Evolutionary conservation across 2,329 filamentous ascomycete genomes (phyloP).

Genomic region (Trichoderma sp.): DNA sequence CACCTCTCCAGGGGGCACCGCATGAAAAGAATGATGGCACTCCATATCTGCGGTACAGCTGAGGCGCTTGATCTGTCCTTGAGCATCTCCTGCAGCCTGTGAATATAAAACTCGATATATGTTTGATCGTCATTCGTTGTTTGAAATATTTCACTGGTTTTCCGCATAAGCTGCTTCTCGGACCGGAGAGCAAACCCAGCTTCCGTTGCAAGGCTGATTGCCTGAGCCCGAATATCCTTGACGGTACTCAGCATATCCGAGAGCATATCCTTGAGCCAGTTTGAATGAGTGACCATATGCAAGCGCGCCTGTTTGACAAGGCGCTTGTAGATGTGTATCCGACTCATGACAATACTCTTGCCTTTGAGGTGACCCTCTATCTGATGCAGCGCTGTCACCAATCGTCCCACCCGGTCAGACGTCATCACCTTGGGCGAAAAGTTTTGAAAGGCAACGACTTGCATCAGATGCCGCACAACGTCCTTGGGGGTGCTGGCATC

Average conservation of each 20-base stretch:
- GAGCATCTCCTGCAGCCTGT: slow-evolving; percentile 65
- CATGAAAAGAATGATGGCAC: slow-evolving; percentile 73
- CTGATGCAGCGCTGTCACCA: slow-evolving; percentile 67
- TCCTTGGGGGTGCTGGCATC: slow-evolving; percentile 70
- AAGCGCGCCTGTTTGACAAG: slow-evolving; percentile 68
- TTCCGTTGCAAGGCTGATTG: slow-evolving; percentile 70
- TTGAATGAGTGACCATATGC: slow-evolving; percentile 66
- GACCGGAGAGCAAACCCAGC: slow-evolving; percentile 67
- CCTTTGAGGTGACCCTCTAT: slow-evolving; percentile 73
- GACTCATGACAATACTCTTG: slow-evolving; percentile 74
- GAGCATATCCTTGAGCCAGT: slow-evolving; percentile 82
- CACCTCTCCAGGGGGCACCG: slow-evolving; percentile 65
- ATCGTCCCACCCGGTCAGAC: slow-evolving; percentile 61
- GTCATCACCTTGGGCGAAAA: slow-evolving; percentile 75
- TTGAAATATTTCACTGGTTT: slow-evolving; percentile 62
- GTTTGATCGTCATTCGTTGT: slow-evolving; percentile 49
- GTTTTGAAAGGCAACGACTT: slow-evolving; percentile 74
- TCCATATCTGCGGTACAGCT: slow-evolving; percentile 85
- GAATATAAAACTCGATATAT: slow-evolving; percentile 67
- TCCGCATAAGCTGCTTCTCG: slow-evolving; percentile 64
- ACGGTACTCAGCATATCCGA: slow-evolving; percentile 75
- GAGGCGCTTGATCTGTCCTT: slow-evolving; percentile 50
- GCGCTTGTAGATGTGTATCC: slow-evolving; percentile 74
- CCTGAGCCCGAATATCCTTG: slow-evolving; percentile 71
- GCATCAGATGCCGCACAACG: slow-evolving; percentile 73